phyloP scores from a whole-genome alignment of 768 basidiomycete genomes.

The Trametes sanguinea region DNA sequence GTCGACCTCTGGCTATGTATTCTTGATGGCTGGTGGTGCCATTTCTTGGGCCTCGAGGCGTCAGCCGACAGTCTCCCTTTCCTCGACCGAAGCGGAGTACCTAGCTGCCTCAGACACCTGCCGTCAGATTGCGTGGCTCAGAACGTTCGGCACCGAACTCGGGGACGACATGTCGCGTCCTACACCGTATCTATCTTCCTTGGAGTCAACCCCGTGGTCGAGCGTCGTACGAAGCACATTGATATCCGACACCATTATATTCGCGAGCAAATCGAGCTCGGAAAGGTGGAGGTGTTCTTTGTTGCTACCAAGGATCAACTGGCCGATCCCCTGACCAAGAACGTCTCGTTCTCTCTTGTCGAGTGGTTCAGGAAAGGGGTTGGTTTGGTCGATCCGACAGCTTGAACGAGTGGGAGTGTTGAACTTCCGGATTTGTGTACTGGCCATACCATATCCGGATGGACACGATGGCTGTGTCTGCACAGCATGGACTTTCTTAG shows the following conservation, averaged over 20 bases:
- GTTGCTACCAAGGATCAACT: conserved; percentile 24
- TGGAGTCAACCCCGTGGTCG: conserved; percentile 23
- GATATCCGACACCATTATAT: conserved; percentile 32
- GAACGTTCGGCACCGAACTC: conserved; percentile 16
- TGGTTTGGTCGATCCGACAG: conserved; percentile 3
- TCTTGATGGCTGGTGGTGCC: conserved; percentile 32
- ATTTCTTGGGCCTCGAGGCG: conserved; percentile 34
- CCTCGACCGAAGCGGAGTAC: conserved; percentile 43
- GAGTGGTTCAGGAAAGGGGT: not conserved
- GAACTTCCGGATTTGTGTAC: not conserved
- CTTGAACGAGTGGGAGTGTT: conserved; percentile 17
- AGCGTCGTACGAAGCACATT: conserved; percentile 33
- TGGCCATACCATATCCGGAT: not conserved
- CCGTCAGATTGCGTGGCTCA: conserved; percentile 28
- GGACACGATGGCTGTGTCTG: not conserved
- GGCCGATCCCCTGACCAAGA: conserved; percentile 35
- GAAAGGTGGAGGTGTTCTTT: conserved; percentile 19
- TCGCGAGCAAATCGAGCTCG: conserved; percentile 24
- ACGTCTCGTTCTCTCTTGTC: conserved; percentile 5
- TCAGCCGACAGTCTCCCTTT: conserved; percentile 33
- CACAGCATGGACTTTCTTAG: not conserved
- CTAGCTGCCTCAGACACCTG: conserved; percentile 34
- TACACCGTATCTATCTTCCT: conserved; percentile 17
- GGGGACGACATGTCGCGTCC: conserved; percentile 3
- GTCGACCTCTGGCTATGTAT: conserved; percentile 40